Conservation (phyloP, 306 rosid genomes). For the Gynostemma pentaphyllum region DNA sequence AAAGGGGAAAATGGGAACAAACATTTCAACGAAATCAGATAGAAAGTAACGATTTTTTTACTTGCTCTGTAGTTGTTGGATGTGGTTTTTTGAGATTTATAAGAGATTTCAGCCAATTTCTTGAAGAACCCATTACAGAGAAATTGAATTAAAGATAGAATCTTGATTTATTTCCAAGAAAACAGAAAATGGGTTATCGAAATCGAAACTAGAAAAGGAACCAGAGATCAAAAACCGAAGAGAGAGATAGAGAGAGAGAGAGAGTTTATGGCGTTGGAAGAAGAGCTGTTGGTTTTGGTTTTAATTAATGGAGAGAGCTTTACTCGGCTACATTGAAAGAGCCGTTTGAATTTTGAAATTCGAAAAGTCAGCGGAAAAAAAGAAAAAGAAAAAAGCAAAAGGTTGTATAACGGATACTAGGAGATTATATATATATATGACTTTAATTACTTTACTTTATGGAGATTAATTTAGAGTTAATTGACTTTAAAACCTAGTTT, state of each 20-base stretch:
- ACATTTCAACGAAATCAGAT: not conserved
- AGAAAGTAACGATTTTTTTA: conserved; percentile 3
- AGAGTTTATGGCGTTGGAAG: not conserved
- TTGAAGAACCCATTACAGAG: conserved; percentile 77
- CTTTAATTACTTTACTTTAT: not conserved
- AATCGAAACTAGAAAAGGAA: not conserved
- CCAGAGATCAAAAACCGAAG: too few relatives aligned
- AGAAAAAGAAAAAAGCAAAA: conserved; percentile 3
- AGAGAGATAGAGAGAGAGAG: not conserved
- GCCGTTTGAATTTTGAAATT: conserved; percentile 41
- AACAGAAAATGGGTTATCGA: not conserved
- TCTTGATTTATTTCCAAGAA: too few relatives aligned
- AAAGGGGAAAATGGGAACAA: not conserved
- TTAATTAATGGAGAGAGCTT: conserved; percentile 1
- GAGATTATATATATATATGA: not conserved
- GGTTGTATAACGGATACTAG: not conserved
- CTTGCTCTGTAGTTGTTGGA: conserved; percentile 28
- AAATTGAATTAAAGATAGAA: too few relatives aligned
- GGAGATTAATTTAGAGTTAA: not conserved
- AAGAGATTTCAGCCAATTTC: conserved; percentile 74
- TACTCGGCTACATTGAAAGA: conserved; percentile 3
- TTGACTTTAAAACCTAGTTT: too few relatives aligned
- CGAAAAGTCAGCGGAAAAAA: conserved; percentile 19
- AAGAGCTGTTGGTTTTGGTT: not conserved
- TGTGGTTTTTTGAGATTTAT: conserved; percentile 36